Percentiles rank a stretch among this genome's conserved stretches.
Evolutionary conservation across 306 rosid species (phyloP).

Genomic region (Macrotyloma uniflorum): DNA sequence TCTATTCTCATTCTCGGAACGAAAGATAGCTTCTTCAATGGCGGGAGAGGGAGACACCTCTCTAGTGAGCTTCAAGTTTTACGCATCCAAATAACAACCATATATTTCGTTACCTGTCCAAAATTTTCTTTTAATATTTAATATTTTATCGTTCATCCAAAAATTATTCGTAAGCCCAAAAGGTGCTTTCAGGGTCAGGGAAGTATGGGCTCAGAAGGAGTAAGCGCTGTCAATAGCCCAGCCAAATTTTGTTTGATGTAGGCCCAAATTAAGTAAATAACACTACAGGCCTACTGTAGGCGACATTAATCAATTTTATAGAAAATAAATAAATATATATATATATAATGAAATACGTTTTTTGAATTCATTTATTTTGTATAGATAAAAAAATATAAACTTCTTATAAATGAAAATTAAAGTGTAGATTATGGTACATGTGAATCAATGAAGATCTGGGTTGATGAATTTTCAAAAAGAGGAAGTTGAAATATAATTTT

Average conservation of each 20-base stretch:
- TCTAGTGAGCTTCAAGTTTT: slow-evolving; percentile 36
- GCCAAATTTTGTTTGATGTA: neutral
- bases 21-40: slow-evolving; percentile 36
- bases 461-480: too few species aligned
- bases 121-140: neutral
- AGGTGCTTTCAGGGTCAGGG: neutral
- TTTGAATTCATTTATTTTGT: too few species aligned
- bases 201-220: neutral
- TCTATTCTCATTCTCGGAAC: slow-evolving; percentile 45
- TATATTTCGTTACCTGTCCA: slow-evolving; percentile 1
- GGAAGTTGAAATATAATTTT: too few species aligned
- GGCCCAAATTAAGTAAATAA: neutral
- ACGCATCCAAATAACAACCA: slow-evolving; percentile 43
- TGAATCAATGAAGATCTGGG: too few species aligned
- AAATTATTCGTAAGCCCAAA: neutral
- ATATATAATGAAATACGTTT: too few species aligned
- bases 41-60: slow-evolving; percentile 64
- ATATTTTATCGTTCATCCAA: neutral
- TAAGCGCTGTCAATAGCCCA: neutral
- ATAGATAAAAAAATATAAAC: too few species aligned
- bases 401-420: too few species aligned
- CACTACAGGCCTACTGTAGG: too few species aligned
- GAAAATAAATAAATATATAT: too few species aligned
- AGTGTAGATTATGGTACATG: too few species aligned
- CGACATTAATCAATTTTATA: too few species aligned